Base-by-base conservation (phyloP, 2,329 filamentous ascomycete genomes). In the Pseudofabraea citricarpa region DNA sequence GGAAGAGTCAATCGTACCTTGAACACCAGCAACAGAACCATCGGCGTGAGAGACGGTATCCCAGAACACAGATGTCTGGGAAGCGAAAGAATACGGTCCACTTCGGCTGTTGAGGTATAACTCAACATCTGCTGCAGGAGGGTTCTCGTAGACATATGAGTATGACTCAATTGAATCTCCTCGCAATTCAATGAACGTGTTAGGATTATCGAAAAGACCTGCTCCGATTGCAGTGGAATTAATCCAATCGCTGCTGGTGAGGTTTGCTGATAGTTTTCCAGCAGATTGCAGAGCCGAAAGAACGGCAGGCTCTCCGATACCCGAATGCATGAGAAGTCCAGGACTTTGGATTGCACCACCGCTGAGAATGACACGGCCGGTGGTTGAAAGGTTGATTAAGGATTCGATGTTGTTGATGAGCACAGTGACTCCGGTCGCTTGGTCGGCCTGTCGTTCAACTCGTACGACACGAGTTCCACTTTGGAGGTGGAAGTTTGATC, bases 161-260 rank as follows among this genome's bases (percentile, higher is more conserved):
- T 73, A 77, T 0, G 73, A 72, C n/a, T 68, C 44, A 37, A 78
- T 56, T 3, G 57, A 48, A 1, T 69, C 63, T 3, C 59, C 59
- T 2, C 64, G 63, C 2, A 76, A 61, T 50, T 72, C 68, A 55
- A 76, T 72, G 47, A 72, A 74, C 2, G 73, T 77, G 48, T 77
- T 76, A 5, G 75, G 73, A 52, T 77, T 78, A 53, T 77, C 74
- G 49, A 75, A 78, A 21, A 77, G 67, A 24, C 69, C 68, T 12
- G 66, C 60, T 33, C 74, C 74, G 4, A 79, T 67, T 4, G 65
- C 62, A 0, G 64, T 64, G 53, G 72, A 73, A 54, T 71, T 67
- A 45, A 78, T 66, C 73, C 73, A 77, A 18, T 51, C 54, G 37
- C 55, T 54, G 2, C 57, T 45, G 0, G 57, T 49, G 7, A 66